A percentile compares a stretch with the other conserved stretches of the same genome.
Conservation (phyloP, 805 yeast species). For the Sungouiella thailandica region DNA sequence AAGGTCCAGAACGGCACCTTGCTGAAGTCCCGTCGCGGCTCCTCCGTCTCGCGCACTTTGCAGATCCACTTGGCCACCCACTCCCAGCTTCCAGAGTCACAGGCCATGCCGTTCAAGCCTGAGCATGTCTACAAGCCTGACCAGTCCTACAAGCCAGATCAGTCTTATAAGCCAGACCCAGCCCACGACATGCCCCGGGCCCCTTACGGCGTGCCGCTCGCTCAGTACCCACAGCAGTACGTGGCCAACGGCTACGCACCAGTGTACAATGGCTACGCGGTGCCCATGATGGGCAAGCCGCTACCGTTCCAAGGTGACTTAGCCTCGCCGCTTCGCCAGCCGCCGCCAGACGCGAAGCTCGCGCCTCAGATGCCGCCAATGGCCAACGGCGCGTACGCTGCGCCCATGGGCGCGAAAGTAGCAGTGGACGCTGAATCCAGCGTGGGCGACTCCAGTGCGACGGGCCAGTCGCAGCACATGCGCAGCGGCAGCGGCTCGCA, state of each 20-base stretch:
- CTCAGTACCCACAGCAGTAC: slow-evolving; percentile 4
- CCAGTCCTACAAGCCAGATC: too few relatives aligned
- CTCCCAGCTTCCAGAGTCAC: slow-evolving; percentile 47
- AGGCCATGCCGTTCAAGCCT: slow-evolving; percentile 21
- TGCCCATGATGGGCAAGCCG: slow-evolving; percentile 7
- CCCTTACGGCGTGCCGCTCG: slow-evolving; percentile 1
- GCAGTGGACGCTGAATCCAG: slow-evolving; percentile 15
- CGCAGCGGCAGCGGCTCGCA: slow-evolving; percentile 14
- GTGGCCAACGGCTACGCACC: slow-evolving; percentile 8
- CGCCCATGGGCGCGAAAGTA: too few relatives aligned
- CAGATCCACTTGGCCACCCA: slow-evolving; percentile 68
- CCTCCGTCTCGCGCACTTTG: slow-evolving; percentile 73
- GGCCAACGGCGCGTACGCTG: background rate
- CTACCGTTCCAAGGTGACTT: slow-evolving; percentile 36
- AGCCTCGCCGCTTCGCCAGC: slow-evolving; percentile 31
- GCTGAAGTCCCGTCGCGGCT: slow-evolving; percentile 72
- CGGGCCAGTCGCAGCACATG: background rate
- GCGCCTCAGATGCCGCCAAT: slow-evolving; percentile 18
- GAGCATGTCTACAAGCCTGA: slow-evolving; percentile 8
- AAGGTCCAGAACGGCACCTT: slow-evolving; percentile 75
- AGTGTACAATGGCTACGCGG: slow-evolving; percentile 3
- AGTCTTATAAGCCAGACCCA: too few relatives aligned
- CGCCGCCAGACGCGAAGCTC: slow-evolving; percentile 24
- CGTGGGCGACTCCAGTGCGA: background rate
- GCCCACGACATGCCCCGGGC: slow-evolving; percentile 4